Conservation (phyloP, 768 basidiomycete species). For the Hortiboletus campestris region DNA sequence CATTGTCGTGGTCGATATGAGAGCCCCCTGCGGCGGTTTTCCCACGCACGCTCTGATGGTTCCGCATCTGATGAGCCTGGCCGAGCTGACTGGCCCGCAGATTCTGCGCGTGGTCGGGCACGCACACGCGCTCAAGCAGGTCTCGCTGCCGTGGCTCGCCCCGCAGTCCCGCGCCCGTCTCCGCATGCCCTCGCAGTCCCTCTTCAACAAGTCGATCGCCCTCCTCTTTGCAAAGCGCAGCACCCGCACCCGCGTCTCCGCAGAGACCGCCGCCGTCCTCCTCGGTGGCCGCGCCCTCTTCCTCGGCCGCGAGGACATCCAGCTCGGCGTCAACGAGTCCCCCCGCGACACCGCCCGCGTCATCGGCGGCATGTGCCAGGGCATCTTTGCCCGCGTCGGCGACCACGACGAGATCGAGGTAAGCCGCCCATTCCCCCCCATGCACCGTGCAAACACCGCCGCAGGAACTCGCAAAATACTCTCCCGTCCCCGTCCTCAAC, state of each 20-base stretch:
- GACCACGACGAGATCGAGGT: conserved; percentile 93
- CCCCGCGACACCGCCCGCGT: conserved; percentile 82
- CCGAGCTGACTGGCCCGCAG: conserved; percentile 77
- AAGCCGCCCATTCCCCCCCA: conserved; percentile 18
- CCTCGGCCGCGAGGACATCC: conserved; percentile 86
- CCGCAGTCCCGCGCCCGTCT: conserved; percentile 45
- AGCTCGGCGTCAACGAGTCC: conserved; percentile 93
- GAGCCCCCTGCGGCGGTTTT: too few species aligned
- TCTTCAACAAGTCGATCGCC: conserved; percentile 83
- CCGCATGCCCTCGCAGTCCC: conserved; percentile 67
- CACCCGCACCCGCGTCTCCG: conserved; percentile 86
- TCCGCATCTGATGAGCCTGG: conserved; percentile 85
- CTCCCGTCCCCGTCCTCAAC: conserved; percentile 92
- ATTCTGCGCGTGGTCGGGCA: conserved; percentile 65
- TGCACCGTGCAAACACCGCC: neutral
- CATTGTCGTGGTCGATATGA: neutral
- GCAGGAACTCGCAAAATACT: conserved; percentile 87
- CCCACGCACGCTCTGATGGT: too few species aligned
- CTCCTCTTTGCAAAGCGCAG: conserved; percentile 91
- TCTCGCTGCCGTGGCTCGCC: conserved; percentile 63
- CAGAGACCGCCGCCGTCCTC: conserved; percentile 75
- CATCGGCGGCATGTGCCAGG: conserved; percentile 92
- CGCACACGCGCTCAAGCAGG: conserved; percentile 62
- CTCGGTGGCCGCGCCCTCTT: conserved; percentile 92
- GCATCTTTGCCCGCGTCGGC: conserved; percentile 95